phyloP scores from a whole-genome alignment of 169 alveolate genomes.

The Cryptosporidium sp. region DNA sequence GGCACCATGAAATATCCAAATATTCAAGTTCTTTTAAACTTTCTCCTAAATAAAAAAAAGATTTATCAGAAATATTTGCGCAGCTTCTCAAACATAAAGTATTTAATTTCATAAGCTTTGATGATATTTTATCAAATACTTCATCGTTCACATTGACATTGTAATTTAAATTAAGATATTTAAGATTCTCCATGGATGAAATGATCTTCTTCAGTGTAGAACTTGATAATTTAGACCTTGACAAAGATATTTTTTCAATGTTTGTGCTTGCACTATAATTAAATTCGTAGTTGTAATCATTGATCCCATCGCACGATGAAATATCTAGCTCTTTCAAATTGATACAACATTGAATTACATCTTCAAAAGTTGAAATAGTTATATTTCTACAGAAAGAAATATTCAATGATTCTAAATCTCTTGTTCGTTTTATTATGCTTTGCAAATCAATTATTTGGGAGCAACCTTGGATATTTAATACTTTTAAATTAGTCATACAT shows the following conservation, averaged over 20 bases:
- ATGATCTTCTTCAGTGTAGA: slow-evolving; percentile 1
- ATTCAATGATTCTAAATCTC: slow-evolving; percentile 29
- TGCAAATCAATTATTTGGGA: slow-evolving; percentile 51
- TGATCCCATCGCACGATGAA: slow-evolving; percentile 63
- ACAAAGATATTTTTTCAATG: slow-evolving; percentile 42
- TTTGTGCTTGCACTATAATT: slow-evolving; percentile 14
- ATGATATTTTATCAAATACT: slow-evolving; percentile 1
- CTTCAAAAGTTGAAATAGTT: slow-evolving; percentile 32
- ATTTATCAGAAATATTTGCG: slow-evolving; percentile 59
- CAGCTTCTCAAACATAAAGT: slow-evolving; percentile 39
- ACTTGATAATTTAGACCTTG: slow-evolving; percentile 50
- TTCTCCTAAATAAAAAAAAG: slow-evolving; percentile 16
- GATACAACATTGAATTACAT: slow-evolving; percentile 37
- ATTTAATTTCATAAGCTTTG: not conserved
- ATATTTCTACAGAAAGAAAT: slow-evolving; percentile 58
- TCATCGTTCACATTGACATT: slow-evolving; percentile 56
- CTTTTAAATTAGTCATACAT: slow-evolving; percentile 25
- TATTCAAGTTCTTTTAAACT: slow-evolving; percentile 27
- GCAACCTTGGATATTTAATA: slow-evolving; percentile 30
- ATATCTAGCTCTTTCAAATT: slow-evolving; percentile 62
- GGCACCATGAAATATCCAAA: slow-evolving; percentile 71
- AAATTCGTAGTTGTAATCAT: slow-evolving; percentile 4
- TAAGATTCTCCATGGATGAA: slow-evolving; percentile 25
- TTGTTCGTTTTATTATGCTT: slow-evolving; percentile 38
- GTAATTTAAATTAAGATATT: slow-evolving; percentile 27